Evolutionary conservation across 108 stramenopile species (phyloP), one percentile per base, ranked within the genome.

Genomic region (Chaetoceros tenuissimus): DNA sequence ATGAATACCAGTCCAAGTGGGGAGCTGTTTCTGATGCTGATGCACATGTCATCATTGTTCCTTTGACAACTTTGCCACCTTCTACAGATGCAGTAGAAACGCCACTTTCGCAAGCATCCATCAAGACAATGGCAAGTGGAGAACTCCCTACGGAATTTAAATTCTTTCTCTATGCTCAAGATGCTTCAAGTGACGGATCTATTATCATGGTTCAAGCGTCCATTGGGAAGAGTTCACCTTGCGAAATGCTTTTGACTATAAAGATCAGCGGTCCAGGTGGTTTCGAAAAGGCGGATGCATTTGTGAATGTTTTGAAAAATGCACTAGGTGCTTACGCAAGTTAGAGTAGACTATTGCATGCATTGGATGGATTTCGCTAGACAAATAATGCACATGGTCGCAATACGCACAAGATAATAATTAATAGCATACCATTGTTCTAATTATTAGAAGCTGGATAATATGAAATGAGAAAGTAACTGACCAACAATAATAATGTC

Each of bases 101-200:
- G 3, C 61, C 73, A 5, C 56, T 93, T 40, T 64, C 75, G 5
- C 49, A 53, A 13, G 53, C 62, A 47, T 53, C 64, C 50, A 60
- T 96, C 24, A 64, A 68, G 49, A 93, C 92, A 28, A 96, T 96
- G 88, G 95, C 95, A 0, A 92, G 89, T 62, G 95, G 95, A 47
- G 92, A 96, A 54, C 64, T 92, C 46, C 80, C 79, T 7, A 68
- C 63, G 1, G 87, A 92, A 58, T 78, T 89, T 74, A 96, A 96
- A 61, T 86, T 96, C 68, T 96, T 89, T 66, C 53, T 96, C 30
- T 96, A 89, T 49, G 81, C 81, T 2, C 66, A 85, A 56, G 85
- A 92, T 31, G 63, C 59, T 25, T 54, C 53, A 23, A 49, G 57
- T 34, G 61, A 60, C 7, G 84, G 84, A 51, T 56, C 55, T 19